Base-by-base conservation (phyloP, 1,139 yeast species). In the Saccharomyces pastorianus region DNA sequence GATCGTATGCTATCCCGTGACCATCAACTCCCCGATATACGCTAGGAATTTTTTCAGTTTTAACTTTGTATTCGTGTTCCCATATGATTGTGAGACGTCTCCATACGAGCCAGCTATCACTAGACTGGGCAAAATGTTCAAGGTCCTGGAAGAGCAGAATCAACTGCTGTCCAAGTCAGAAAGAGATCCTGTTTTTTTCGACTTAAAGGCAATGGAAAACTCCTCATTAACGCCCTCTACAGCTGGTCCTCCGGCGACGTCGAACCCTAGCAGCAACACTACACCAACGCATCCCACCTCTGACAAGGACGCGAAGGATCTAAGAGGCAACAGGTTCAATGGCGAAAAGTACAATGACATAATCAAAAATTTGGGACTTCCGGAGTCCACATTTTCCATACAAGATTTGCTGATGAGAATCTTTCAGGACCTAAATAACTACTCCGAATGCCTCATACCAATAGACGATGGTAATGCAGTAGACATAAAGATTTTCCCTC, bases 361-460 rank as follows among this genome's bases (percentile, higher is more conserved):
- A 13, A 53, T 68, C 48, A 61, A 54, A n/a, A 68, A 64, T 11
- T 44, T 69, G 25, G 59, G 62, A 25, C 60, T 59, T 46, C 63
- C 58, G n/a, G 51, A 53, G 13, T 74, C 77, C 29, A 69, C 82
- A 29, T 76, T 83, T 8, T 84, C 90, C 2, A 82, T 93, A 51
- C 88, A 85, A 61, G 86, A 89, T 58, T 75, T 93, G 54, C 82
- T 93, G 38, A 90, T 89, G 67, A 97, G 95, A 67, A 81, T 95
- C 20, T 90, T 79, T 64, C 97, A 90, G 68, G 99, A 95, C 69
- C 76, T 95, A 62, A 95, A 93, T 71, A 89, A 88, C 66, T 93
- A 90, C 70, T 88, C 96, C 0, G 99, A 95, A 67, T 95, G 99
- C 71, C 81, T 91, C 69, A 91, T 95, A 31, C 96, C 98, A 0